Evolutionary conservation across 768 basidiomycete species (phyloP).

Genomic region (Infundibulicybe gibba): DNA sequence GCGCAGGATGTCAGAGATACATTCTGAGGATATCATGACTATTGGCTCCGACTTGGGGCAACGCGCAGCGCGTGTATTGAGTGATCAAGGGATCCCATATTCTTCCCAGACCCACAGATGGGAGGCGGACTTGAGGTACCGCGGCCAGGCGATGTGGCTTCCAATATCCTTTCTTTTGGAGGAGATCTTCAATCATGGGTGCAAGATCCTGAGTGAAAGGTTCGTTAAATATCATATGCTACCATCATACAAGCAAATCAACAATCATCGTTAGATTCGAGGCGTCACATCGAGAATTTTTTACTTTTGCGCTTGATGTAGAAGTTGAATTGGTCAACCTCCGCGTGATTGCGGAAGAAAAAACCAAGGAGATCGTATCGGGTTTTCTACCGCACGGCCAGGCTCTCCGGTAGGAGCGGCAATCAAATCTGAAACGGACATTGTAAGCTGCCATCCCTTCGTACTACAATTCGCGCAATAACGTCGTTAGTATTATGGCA

Average conservation of each 20-base stretch:
- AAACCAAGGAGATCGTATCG: slow-evolving; percentile 10
- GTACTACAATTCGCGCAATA: background rate
- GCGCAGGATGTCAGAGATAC: slow-evolving; percentile 16
- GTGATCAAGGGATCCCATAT: slow-evolving; percentile 14
- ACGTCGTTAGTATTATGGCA: slow-evolving; percentile 12
- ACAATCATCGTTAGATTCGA: slow-evolving; percentile 16
- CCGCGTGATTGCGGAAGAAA: slow-evolving; percentile 16
- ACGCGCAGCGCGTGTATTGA: slow-evolving; percentile 14
- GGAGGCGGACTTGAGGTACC: slow-evolving; percentile 23
- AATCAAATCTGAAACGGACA: background rate
- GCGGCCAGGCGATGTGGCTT: slow-evolving; percentile 20
- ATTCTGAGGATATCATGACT: slow-evolving; percentile 3
- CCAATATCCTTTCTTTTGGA: slow-evolving; percentile 16
- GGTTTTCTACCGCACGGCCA: slow-evolving; percentile 6
- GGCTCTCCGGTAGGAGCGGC: slow-evolving; percentile 6
- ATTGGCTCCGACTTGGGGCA: slow-evolving; percentile 9
- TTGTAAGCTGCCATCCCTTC: background rate
- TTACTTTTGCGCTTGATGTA: slow-evolving; percentile 20
- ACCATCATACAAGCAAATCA: background rate
- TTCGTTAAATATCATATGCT: too few species aligned
- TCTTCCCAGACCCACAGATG: slow-evolving; percentile 10
- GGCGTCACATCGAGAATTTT: slow-evolving; percentile 15
- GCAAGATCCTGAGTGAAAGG: slow-evolving; percentile 5
- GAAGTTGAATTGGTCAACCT: slow-evolving; percentile 20
- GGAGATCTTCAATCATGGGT: slow-evolving; percentile 10